A percentile compares a stretch with the other conserved stretches of the same genome.
Conservation (phyloP, 805 yeast species). For the Yarrowia deformans region DNA sequence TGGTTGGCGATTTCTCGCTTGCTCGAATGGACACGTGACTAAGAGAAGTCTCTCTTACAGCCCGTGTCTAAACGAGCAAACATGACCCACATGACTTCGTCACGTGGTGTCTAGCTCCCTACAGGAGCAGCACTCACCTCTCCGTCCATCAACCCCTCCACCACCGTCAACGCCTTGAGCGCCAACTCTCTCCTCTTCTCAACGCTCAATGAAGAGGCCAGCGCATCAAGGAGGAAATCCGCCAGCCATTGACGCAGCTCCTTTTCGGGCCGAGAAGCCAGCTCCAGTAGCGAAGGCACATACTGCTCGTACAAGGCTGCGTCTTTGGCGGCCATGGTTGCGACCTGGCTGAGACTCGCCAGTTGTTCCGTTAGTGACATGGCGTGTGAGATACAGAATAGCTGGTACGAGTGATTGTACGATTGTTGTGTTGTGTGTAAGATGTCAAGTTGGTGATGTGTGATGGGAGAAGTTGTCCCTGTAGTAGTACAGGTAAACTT, state of each 20-base stretch:
- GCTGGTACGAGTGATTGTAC: background rate
- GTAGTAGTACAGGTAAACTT: no score
- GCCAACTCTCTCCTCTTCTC: slow-evolving; percentile 9
- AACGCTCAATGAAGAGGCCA: background rate
- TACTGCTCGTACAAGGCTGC: slow-evolving; percentile 15
- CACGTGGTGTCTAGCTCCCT: background rate
- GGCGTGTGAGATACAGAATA: no score
- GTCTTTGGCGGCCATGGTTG: slow-evolving; percentile 21
- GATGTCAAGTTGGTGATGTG: background rate
- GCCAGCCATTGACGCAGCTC: slow-evolving; percentile 25
- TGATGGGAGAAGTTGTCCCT: background rate
- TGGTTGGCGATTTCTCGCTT: no score
- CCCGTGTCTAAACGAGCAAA: no score
- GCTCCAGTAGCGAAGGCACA: slow-evolving; percentile 19
- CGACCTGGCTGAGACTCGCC: slow-evolving; percentile 27
- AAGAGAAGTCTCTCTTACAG: no score
- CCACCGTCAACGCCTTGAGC: slow-evolving; percentile 8
- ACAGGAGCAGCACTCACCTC: background rate
- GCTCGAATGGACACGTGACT: no score
- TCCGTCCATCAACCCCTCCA: slow-evolving; percentile 1
- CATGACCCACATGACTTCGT: background rate
- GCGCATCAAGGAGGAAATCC: slow-evolving; percentile 8
- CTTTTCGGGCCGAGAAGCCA: background rate
- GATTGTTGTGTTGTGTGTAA: background rate
- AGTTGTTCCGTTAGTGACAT: slow-evolving; percentile 21